Base-by-base conservation (phyloP, 306 rosid species). In the Dryas octopetala region DNA sequence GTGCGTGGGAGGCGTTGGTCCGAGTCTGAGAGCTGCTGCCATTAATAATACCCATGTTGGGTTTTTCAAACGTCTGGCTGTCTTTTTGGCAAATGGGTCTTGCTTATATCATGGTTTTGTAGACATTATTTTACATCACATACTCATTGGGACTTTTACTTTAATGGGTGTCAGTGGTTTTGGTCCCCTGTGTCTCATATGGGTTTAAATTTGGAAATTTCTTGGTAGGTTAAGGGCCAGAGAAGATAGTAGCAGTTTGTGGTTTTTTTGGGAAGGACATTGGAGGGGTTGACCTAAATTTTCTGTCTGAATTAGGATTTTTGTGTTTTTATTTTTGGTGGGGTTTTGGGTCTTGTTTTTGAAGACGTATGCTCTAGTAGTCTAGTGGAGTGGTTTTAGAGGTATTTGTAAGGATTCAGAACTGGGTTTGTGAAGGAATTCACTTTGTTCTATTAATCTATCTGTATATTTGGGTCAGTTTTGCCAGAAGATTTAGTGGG, bases 201-300 rank as follows among this genome's bases (percentile, higher is more conserved):
- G 76, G 66, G 74, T 79, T 83, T 75, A 48, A 66, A 57, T 63
- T 85, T 78, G 78, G 80, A 78, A 81, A 83, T 74, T 73, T 83
- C 70, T 75, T 60, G 83, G 73, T 75, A 52, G 76, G 74, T 62
- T 69, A 72, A 12, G 49, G 80, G 14, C 63, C 15, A 9, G 67
- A 54, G 65, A 50, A n/a, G 9, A 15, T 7, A 66, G 53, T 32
- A 48, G n/a, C 44, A 16, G 32, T 78, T 60, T 60, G 76, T 46
- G 73, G 45, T 58, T 74, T 76, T 68, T 74, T 74, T 49, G 77
- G 78, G 26, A n/a, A 71, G 78, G 66, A 66, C 38, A 47, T 68
- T 84, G 83, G 72, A 68, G 90, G 89, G 85, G 96, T 88, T 94
- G 88, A 85, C 93, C 93, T 91, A 87, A 86, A 76, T 81, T 75